phyloP scores from a whole-genome alignment of 176 grass and related monocot species.

The Rhynchospora pubera region DNA sequence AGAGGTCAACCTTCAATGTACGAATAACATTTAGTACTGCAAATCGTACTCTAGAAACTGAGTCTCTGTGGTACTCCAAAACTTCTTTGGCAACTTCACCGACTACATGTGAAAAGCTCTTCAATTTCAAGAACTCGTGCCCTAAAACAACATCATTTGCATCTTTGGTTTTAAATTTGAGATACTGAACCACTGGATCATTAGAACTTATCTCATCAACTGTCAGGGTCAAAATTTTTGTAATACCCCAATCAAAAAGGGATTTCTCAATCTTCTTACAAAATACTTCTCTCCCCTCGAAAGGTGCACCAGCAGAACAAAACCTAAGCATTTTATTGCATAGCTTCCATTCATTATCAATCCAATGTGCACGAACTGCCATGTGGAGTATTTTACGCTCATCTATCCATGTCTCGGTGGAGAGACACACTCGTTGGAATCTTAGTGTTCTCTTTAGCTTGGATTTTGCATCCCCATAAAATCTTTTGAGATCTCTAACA shows the following conservation, averaged over 20 bases:
- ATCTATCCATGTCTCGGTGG: background rate
- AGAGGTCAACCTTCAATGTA: background rate
- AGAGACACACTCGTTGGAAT: background rate
- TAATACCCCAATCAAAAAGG: slow-evolving; percentile 12
- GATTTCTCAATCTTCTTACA: background rate
- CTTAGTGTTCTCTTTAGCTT: background rate
- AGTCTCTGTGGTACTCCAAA: background rate
- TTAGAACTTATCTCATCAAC: background rate
- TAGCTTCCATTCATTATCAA: background rate
- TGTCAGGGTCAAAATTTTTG: background rate
- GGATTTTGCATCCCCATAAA: background rate
- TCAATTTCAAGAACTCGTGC: background rate
- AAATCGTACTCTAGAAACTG: background rate
- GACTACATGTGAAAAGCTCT: background rate
- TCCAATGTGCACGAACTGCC: background rate
- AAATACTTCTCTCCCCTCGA: background rate
- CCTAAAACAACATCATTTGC: background rate
- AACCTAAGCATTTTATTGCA: background rate
- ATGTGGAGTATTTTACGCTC: background rate
- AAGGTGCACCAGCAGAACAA: background rate
- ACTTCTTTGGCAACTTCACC: background rate
- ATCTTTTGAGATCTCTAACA: background rate
- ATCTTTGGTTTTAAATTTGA: background rate
- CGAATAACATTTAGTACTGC: background rate
- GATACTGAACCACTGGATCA: background rate